phyloP scores from a whole-genome alignment of 768 basidiomycete species.

The Leccinum variicolor region DNA sequence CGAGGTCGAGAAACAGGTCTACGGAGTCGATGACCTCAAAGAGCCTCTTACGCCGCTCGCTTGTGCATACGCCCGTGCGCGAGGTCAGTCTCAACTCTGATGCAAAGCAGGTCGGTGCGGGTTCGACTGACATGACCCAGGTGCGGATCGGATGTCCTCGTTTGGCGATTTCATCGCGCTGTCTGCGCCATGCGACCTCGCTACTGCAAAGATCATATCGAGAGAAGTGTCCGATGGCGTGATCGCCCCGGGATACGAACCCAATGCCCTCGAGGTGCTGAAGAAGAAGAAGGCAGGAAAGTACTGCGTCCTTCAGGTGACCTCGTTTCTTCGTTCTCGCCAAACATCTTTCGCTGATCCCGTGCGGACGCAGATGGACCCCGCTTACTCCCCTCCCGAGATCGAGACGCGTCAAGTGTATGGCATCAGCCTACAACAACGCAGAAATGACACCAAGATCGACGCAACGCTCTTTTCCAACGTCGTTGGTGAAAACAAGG shows the following conservation, averaged over 20 bases:
- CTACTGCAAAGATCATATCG: slow-evolving; percentile 96
- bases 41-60: slow-evolving; percentile 87
- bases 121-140: slow-evolving; percentile 35
- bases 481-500: slow-evolving; percentile 85
- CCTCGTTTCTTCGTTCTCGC: slow-evolving; percentile 1
- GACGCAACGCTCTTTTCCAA: slow-evolving; percentile 78
- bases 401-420: slow-evolving; percentile 95
- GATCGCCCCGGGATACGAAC: slow-evolving; percentile 90
- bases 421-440: slow-evolving; percentile 87
- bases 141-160: slow-evolving; percentile 98
- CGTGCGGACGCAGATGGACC: slow-evolving; percentile 77
- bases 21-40: slow-evolving; percentile 94
- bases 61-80: slow-evolving; percentile 91
- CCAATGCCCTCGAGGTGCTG: slow-evolving; percentile 85
- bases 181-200: slow-evolving; percentile 87
- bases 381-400: slow-evolving; percentile 70
- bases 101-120: background rate
- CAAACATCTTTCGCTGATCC: slow-evolving; percentile 5
- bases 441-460: slow-evolving; percentile 87
- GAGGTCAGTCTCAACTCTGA: slow-evolving; percentile 49
- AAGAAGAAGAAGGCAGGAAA: slow-evolving; percentile 98
- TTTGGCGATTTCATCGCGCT: slow-evolving; percentile 99
- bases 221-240: slow-evolving; percentile 98
- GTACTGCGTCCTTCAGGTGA: slow-evolving; percentile 93
- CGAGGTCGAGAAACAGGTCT: slow-evolving; percentile 87